Base-by-base conservation (phyloP, 2,329 filamentous ascomycete genomes). In the Teratosphaeria destructans region DNA sequence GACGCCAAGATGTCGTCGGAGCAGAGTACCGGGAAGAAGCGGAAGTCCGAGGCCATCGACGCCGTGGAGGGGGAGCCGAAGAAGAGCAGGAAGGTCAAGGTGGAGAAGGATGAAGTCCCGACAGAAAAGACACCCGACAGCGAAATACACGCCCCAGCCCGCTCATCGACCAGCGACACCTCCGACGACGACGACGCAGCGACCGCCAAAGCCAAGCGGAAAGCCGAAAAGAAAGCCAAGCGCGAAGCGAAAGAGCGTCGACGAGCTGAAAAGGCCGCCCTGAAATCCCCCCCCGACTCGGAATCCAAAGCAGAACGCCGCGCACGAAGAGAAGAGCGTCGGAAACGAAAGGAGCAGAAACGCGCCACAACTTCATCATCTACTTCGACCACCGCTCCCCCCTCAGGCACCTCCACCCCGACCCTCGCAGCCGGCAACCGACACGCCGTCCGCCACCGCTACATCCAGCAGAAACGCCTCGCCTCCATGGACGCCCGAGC, bases 401-500 rank as follows among this genome's bases (percentile, higher is more conserved):
- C 34, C 7, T 61, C 59, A 35, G 71, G 72, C 5, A 67, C 69
- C 4, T 66, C 67, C 11, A 68, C 73, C 34, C 65, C 72, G 12
- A 61, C 56, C 55, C 62, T 43, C 82, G 57, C 34, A 52, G 60
- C 23, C 1, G 23, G 59, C 53, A 52, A 55, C 19, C 55, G 56
- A 90, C 89, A 92, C 71, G 82, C 88, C 58, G 84, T 92, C 54
- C 81, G 93, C 63, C 85, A 89, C 65, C 82, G 90, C 61, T 90
- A 92, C 73, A 96, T 97, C 68, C 87, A 87, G 59, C 89, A 94
- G 67, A 97, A 97, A 79, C 86, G 85, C 68, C 84, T 87, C 77
- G 91, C 92, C 2, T 82, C 91, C 60, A 82, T 90, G 77, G 89
- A 96, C 73, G 82, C 86, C 55, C 85, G 87, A 69, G 89, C 91